phyloP scores from a whole-genome alignment of 305 asterid genomes.

The Solanum aculeatissimum region DNA sequence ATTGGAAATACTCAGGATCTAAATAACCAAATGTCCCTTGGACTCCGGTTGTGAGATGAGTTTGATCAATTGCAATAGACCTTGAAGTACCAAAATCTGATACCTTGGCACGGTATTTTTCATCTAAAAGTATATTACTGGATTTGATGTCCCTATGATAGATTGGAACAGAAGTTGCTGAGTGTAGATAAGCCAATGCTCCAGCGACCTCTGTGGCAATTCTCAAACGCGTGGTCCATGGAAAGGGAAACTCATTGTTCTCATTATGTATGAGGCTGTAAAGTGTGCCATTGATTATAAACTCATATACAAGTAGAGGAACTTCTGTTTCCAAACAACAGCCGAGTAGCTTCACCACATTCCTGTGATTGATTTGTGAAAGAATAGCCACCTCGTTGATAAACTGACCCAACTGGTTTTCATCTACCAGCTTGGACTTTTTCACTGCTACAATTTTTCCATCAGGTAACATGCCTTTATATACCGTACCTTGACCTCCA shows the following conservation, averaged over 20 bases:
- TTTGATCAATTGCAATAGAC: slow-evolving; percentile 1
- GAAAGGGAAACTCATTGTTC: background rate
- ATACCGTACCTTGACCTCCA: slow-evolving; percentile 5
- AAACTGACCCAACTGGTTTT: background rate
- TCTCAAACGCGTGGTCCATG: background rate
- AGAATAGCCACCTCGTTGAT: slow-evolving; percentile 4
- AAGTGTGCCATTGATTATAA: background rate
- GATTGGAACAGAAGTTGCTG: background rate
- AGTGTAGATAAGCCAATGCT: background rate
- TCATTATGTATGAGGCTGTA: background rate
- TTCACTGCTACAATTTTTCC: slow-evolving; percentile 5
- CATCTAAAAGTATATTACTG: background rate
- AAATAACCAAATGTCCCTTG: slow-evolving; percentile 2
- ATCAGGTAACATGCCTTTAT: background rate
- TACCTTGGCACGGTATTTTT: background rate
- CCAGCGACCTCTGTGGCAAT: slow-evolving; percentile 1
- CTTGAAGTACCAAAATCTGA: slow-evolving; percentile 1
- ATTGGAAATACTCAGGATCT: slow-evolving; percentile 3
- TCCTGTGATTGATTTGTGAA: background rate
- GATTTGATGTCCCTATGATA: slow-evolving; percentile 1
- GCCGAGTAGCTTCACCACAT: slow-evolving; percentile 3
- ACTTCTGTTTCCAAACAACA: slow-evolving; percentile 6
- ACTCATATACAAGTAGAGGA: background rate
- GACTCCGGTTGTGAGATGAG: background rate
- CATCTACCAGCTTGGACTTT: background rate